A percentile compares a stretch with the other conserved stretches of the same genome.
These are phyloP conservation scores for Ascochyta pisi DNA, from an alignment of 2,329 filamentous ascomycete genomes.

Conservation along the genomic window DNA sequence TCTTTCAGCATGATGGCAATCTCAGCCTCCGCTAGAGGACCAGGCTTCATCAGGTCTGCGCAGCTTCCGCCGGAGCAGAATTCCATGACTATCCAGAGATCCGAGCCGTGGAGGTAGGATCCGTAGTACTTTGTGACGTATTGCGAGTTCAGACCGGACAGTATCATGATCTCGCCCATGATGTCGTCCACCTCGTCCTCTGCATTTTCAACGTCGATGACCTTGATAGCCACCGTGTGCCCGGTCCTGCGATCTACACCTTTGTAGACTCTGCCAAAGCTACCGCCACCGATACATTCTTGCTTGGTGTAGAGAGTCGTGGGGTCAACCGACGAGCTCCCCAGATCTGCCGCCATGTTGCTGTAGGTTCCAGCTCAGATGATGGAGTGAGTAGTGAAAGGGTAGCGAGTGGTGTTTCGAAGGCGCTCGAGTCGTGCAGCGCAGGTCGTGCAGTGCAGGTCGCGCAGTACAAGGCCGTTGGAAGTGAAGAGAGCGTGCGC, in stretches of 20 bases:
- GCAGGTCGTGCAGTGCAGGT: not conserved
- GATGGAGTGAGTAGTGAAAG: not conserved
- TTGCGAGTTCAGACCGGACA: conserved; percentile 93
- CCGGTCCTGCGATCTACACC: conserved; percentile 94
- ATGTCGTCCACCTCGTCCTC: conserved; percentile 99
- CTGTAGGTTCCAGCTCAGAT: conserved; percentile 1
- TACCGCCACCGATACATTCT: conserved; percentile 80
- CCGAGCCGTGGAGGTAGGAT: conserved; percentile 92
- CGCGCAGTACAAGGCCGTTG: not conserved
- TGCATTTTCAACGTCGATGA: conserved; percentile 98
- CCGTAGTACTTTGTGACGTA: conserved; percentile 98
- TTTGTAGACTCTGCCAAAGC: conserved; percentile 99
- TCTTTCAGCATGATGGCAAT: conserved; percentile 95
- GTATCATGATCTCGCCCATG: conserved; percentile 96
- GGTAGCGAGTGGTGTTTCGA: not conserved
- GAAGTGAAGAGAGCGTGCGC: not conserved
- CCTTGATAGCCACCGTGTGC: conserved; percentile 94
- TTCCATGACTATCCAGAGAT: conserved; percentile 99
- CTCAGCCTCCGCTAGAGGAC: conserved; percentile 89
- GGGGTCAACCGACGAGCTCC: conserved; percentile 72
- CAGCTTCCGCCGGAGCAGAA: conserved; percentile 97
- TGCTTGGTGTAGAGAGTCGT: conserved; percentile 89
- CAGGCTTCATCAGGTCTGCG: conserved; percentile 93
- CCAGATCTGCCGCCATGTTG: conserved; percentile 37
- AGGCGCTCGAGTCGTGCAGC: not conserved